These are phyloP conservation scores for Pleurotus sapidus DNA, from an alignment of 768 basidiomycete species.

Conservation along the genomic window DNA sequence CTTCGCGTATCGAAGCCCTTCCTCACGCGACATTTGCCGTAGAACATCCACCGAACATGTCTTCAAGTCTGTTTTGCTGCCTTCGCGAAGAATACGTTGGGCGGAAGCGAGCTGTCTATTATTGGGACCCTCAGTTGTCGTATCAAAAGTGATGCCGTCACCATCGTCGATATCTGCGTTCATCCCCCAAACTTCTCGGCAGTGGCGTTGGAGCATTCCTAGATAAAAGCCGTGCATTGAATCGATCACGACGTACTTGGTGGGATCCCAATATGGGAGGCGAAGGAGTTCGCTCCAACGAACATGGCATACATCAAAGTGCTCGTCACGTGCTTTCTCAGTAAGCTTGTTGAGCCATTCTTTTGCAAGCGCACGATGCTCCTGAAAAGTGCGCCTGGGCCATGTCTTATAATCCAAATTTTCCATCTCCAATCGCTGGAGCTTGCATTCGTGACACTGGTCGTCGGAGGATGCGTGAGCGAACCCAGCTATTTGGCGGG, in stretches of 20 bases:
- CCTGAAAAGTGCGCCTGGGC: conserved; percentile 9
- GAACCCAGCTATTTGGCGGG: conserved; percentile 26
- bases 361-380: conserved; percentile 14
- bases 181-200: conserved; percentile 16
- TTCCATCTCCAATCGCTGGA: conserved; percentile 9
- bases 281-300: conserved; percentile 24
- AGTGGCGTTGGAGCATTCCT: conserved; percentile 22
- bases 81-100: background rate
- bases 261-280: conserved; percentile 32
- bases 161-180: conserved; percentile 7
- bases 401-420: conserved; percentile 14
- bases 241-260: conserved; percentile 23
- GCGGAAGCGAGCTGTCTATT: background rate
- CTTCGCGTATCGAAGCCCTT: background rate
- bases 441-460: conserved; percentile 20
- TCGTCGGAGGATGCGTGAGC: conserved; percentile 11
- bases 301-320: conserved; percentile 18
- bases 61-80: background rate
- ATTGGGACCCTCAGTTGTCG: background rate
- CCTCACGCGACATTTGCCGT: background rate
- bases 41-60: background rate
- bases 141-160: background rate
- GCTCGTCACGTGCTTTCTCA: background rate
- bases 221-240: conserved; percentile 36
- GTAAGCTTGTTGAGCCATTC: conserved; percentile 14